phyloP scores from a whole-genome alignment of 2,329 filamentous ascomycete genomes.

The Aspergillus latus region DNA sequence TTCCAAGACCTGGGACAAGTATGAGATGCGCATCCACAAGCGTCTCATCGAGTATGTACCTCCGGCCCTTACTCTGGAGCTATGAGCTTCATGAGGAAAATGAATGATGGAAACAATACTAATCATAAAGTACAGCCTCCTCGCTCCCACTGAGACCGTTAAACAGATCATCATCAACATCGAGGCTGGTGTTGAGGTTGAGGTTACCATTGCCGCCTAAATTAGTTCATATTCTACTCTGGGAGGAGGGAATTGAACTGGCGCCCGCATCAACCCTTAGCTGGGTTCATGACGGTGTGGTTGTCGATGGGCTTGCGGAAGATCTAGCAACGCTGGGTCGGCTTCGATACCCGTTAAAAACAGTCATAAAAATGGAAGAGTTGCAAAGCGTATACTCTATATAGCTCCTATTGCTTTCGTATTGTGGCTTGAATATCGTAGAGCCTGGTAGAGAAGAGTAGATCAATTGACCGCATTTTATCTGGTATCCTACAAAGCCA shows the following conservation, averaged over 20 bases:
- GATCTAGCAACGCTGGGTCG: conserved; percentile 18
- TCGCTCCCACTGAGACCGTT: conserved; percentile 84
- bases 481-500: neutral
- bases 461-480: neutral
- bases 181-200: conserved; percentile 55
- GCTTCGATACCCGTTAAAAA: conserved; percentile 33
- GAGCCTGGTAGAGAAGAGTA: neutral
- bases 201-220: conserved; percentile 55
- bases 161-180: conserved; percentile 58
- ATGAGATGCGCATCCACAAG: conserved; percentile 99
- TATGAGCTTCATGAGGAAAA: too few species aligned
- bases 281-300: conserved; percentile 19
- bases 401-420: neutral
- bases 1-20: conserved; percentile 99
- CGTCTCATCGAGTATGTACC: conserved; percentile 80
- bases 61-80: neutral
- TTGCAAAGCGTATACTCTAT: conserved; percentile 29
- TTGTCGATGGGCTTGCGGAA: conserved; percentile 19
- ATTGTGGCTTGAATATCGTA: neutral
- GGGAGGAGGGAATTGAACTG: conserved; percentile 26
- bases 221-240: conserved; percentile 25
- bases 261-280: conserved; percentile 16
- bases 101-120: conserved; percentile 7
- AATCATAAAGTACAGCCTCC: conserved; percentile 58
- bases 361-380: conserved; percentile 33